Base-by-base conservation (phyloP, 2,329 filamentous ascomycete genomes). In the Aspergillus ustus region DNA sequence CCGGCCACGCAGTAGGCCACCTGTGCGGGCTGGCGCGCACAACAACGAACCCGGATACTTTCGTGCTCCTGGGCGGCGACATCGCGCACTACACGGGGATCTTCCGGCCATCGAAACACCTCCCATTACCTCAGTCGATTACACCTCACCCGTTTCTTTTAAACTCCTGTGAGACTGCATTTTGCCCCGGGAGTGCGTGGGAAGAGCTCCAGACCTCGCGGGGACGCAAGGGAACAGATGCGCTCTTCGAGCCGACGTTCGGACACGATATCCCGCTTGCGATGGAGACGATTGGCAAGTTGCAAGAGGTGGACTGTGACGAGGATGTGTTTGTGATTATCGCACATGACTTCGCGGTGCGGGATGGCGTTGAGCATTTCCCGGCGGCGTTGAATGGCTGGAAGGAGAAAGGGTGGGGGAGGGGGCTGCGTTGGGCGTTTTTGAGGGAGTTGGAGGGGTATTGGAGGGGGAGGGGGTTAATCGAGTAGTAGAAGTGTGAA, bases 1-100 rank as follows among this genome's bases (percentile, higher is more conserved):
- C 72, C 2, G 73, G 73, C 2, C 72, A 75, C 75, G 82, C 57
- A 67, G 79, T 40, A 1, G 72, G 69, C 3, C 73, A 75, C 64
- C 55, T 76, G 2, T 67, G 67, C 22, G 71, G 59, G 1, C 52
- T 76, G 1, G 72, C 70, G 0, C 68, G 72, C 9, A 71, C 67
- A 6, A 71, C 69, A 7, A 44, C 63, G 3, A 63, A 63, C 54
- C 58, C 63, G 0, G 51, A 57, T 28, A 67, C 68, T 1, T 75
- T 74, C 40, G 63, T 75, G 0, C 60, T 74, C 7, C 58, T 75
- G 55, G 73, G 67, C 8, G 73, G 63, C 1, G 73, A 75, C 43
- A 63, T 66, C 6, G 70, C 65, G 17, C 71, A 75, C 52, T 64
- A 68, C 46, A 53, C 61, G 0, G 73, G 73, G 3, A 65, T 67